Percentiles rank a stretch among this genome's conserved stretches.
Conservation (phyloP, 495 filamentous ascomycete genomes). For the Talaromyces proteolyticus region DNA sequence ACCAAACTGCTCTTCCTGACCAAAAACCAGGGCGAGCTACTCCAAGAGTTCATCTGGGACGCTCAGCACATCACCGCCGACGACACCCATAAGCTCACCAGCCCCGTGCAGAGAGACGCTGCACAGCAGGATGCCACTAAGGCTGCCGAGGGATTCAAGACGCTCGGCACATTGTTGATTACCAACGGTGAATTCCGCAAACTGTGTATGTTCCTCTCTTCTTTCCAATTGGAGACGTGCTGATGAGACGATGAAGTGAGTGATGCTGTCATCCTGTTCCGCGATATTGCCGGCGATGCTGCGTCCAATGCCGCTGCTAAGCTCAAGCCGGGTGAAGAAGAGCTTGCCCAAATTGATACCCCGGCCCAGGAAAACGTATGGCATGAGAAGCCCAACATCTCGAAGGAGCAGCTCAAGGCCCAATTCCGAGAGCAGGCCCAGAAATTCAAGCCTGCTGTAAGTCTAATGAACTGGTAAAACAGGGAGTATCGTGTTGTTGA, state of each 20-base stretch:
- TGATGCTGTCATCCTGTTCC: conserved; percentile 76
- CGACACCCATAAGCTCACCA: conserved; percentile 49
- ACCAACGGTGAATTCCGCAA: conserved; percentile 97
- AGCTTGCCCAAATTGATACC: conserved; percentile 69
- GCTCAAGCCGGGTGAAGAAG: conserved; percentile 74
- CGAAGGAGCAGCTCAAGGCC: conserved; percentile 61
- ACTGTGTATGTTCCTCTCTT: conserved; percentile 56
- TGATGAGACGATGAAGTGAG: conserved; percentile 50
- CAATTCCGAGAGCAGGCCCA: conserved; percentile 57
- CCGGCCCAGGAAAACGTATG: conserved; percentile 87
- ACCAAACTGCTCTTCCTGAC: conserved; percentile 82
- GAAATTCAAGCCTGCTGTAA: conserved; percentile 53
- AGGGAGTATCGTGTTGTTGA: too few relatives aligned
- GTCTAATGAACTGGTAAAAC: conserved; percentile 7
- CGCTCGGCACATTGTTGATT: conserved; percentile 81
- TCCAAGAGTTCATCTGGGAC: conserved; percentile 97
- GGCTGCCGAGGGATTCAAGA: conserved; percentile 79
- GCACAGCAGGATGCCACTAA: conserved; percentile 77
- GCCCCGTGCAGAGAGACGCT: conserved; percentile 66
- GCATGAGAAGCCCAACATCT: conserved; percentile 83
- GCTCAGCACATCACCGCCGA: conserved; percentile 65
- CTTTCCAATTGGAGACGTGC: neutral
- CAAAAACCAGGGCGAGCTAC: conserved; percentile 91
- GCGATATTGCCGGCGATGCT: conserved; percentile 87
- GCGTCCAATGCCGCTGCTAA: conserved; percentile 73